Conservation (phyloP, 345 rosid genomes). For the Crucihimalaya himalaica region DNA sequence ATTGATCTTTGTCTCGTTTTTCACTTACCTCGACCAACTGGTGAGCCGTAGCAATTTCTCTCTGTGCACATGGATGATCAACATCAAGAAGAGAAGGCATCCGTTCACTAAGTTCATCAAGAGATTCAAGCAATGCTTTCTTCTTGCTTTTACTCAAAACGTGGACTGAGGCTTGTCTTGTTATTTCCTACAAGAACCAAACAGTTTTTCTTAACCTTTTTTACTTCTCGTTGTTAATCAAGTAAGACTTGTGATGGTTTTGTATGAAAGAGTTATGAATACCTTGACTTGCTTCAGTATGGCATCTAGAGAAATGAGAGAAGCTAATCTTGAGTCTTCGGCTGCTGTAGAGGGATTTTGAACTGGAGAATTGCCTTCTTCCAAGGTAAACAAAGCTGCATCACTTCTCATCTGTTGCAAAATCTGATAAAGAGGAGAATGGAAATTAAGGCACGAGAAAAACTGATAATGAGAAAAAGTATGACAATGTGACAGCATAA, state of each 20-base stretch:
- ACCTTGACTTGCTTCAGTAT: conserved; percentile 98
- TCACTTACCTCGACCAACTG: conserved; percentile 65
- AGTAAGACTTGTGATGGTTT: conserved; percentile 7
- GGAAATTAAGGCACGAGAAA: conserved; percentile 5
- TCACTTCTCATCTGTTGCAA: conserved; percentile 95
- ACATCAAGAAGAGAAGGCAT: conserved; percentile 98
- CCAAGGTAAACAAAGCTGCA: conserved; percentile 69
- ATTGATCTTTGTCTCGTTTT: background rate
- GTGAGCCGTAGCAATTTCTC: conserved; percentile 74
- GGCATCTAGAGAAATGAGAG: conserved; percentile 89
- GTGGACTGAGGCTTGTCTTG: conserved; percentile 72
- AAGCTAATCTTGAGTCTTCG: conserved; percentile 97
- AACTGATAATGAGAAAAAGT: background rate
- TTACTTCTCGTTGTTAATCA: background rate
- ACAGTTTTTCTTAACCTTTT: background rate
- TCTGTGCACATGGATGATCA: conserved; percentile 92
- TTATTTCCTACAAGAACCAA: conserved; percentile 62
- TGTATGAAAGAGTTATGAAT: background rate
- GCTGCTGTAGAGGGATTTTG: conserved; percentile 86
- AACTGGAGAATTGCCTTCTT: conserved; percentile 64
- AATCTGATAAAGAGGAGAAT: conserved; percentile 50
- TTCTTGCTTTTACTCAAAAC: conserved; percentile 80
- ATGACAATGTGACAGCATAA: background rate
- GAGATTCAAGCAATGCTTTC: conserved; percentile 65
- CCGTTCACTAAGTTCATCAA: conserved; percentile 76